These are phyloP conservation scores for Hylodesmum podocarpum DNA, from an alignment of 306 rosid species.

Conservation along the genomic window DNA sequence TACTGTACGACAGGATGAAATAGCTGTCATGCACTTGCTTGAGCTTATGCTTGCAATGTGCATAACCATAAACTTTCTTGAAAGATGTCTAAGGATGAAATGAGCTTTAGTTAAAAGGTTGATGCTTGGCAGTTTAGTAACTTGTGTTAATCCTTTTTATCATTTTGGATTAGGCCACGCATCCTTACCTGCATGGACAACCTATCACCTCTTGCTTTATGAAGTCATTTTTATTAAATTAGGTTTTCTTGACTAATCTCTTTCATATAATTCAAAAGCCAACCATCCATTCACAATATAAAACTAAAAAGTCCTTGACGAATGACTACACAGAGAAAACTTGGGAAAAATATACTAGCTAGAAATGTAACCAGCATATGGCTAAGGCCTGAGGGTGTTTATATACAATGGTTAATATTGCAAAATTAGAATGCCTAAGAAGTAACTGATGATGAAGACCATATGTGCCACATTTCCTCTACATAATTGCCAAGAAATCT, in stretches of 20 bases:
- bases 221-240: not conserved
- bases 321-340: not conserved
- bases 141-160: not conserved
- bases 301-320: not conserved
- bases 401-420: constrained; percentile 14
- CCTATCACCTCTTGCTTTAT: not conserved
- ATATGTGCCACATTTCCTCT: not conserved
- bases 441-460: constrained; percentile 5
- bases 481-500: not conserved
- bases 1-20: not conserved
- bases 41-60: not conserved
- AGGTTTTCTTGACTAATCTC: not conserved
- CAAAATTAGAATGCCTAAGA: not conserved
- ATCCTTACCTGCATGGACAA: not conserved
- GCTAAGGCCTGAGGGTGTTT: not conserved
- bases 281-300: not conserved
- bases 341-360: not conserved
- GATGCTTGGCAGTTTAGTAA: not conserved
- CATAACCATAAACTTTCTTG: not conserved
- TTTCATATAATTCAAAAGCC: not conserved
- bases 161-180: not conserved
- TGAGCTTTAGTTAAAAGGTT: not conserved
- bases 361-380: not conserved
- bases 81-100: not conserved
- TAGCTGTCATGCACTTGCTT: not conserved